Base-by-base conservation (phyloP, 2,329 filamentous ascomycete species). In the Ophiostoma triangulosporum region DNA sequence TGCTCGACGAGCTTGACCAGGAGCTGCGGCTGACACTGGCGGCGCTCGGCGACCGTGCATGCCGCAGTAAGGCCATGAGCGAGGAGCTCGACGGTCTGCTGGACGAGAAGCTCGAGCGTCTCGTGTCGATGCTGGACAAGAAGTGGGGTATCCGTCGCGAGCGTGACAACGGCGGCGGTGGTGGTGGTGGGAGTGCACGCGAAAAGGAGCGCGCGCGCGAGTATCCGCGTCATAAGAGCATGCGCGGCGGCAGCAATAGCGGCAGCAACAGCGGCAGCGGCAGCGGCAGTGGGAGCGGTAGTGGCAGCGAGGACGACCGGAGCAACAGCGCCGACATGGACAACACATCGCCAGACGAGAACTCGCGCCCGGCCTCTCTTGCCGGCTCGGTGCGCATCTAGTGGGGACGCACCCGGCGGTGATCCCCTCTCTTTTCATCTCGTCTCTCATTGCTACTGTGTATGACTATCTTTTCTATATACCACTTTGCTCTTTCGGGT, bases 81-180 rank as follows among this genome's bases (percentile, higher is more conserved):
- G 80, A 82, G 61, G 75, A 73, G 17, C 68, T 85, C 32, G 77
- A 73, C 38, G 82, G 81, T 50, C 68, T 89, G 45, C 69, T 90
- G 7, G 86, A 88, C 59, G 80, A 87, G 66, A 88, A 88, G 62
- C 86, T 83, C 2, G 83, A 88, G 62, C 75, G 81, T 56, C 69
- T 90, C 48, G 79, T 88, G 6, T 78, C 73, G 46, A 73, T 88
- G 66, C 72, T 90, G 45, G 84, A 89, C 58, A 81, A 88, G 65
- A 86, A 84, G 64, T 73, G 88, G 50, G 69, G 74, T 48, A 66
- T 81, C 32, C 59, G 54, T 4, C 52, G 29, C 15, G 32, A 22
- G n/a, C 40, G 29, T 14, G 46, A 35, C n/a, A n/a, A n/a, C n/a
- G n/a, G n/a, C n/a, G n/a, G n/a, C n/a, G n/a, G n/a, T n/a, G n/a